phyloP scores from a whole-genome alignment of 495 filamentous ascomycete genomes.

The Hypoxylon subgilvum region DNA sequence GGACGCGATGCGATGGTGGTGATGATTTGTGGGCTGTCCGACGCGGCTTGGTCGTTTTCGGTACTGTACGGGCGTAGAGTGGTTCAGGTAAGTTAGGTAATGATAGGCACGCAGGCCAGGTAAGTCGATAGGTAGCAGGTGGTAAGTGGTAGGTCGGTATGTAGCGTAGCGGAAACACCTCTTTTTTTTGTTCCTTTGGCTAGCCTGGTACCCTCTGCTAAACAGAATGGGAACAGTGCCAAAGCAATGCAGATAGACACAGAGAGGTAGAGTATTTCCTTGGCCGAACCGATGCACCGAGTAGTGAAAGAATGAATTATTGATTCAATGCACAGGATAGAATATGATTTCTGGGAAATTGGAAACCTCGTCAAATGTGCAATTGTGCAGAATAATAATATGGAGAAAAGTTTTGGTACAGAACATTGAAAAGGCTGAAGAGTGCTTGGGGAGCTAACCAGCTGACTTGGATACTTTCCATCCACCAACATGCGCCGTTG shows the following conservation, averaged over 20 bases:
- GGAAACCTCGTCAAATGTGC: too few relatives aligned
- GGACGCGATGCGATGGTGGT: constrained; percentile 32
- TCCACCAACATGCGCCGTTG: too few relatives aligned
- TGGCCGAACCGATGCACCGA: neutral
- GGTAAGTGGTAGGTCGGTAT: too few relatives aligned
- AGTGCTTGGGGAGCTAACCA: too few relatives aligned
- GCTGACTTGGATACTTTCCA: too few relatives aligned
- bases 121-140: too few relatives aligned
- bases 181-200: neutral
- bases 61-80: neutral
- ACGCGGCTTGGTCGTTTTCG: constrained; percentile 25
- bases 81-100: neutral
- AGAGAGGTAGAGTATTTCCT: too few relatives aligned
- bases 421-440: neutral
- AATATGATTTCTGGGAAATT: too few relatives aligned
- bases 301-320: neutral
- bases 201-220: too few relatives aligned
- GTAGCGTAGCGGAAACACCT: too few relatives aligned
- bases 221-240: too few relatives aligned
- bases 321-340: neutral
- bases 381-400: constrained; percentile 18
- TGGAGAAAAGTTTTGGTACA: constrained; percentile 28
- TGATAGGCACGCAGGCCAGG: too few relatives aligned
- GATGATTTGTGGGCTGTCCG: constrained; percentile 30
- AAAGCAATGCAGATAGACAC: neutral